Base-by-base conservation (phyloP, 345 rosid genomes). In the Anastatica hierochuntica region DNA sequence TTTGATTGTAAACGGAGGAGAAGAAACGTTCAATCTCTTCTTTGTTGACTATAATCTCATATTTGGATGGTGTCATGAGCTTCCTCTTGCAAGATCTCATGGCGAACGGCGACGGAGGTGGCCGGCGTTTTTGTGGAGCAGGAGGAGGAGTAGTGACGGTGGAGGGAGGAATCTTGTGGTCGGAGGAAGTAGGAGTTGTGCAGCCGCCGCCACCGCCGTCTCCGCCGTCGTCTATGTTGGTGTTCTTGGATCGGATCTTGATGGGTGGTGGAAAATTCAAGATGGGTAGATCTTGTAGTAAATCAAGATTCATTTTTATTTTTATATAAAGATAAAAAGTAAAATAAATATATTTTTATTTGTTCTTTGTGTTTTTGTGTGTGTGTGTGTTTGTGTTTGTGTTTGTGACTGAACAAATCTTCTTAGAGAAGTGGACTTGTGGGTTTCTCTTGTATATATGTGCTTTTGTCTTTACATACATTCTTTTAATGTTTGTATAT, bases 351-450 rank as follows among this genome's bases (percentile, higher is more conserved):
- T 29, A 29, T 29, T 12, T 2, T 48, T 10, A 41, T 7, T 8
- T 50, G 41, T 58, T 43, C 24, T 65, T 49, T 49, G 63, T 15
- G 15, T 9, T 39, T 38, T 8, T 31, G n/a, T n/a, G n/a, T n/a
- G n/a, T n/a, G n/a, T n/a, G 33, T 6, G 1, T 7, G 12, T 46
- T 18, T 64, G 8, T 49, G 46, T 31, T 9, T 60, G 52, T 57
- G 44, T 66, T 43, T 31, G 42, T 51, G 64, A 6, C 21, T 50
- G 54, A 37, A 58, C 64, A 66, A 66, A 66, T 66, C 70, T 51
- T 66, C 60, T 66, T 66, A 50, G 70, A 66, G 70, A 66, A 66
- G 54, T 66, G 70, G 49, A 66, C 64, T 58, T 37, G 49, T 57
- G 55, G 49, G 39, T 53, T 63, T 20, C 50, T 50, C 59, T 58